Base-by-base conservation (phyloP, 2,329 filamentous ascomycete genomes). In the Capronia americana region DNA sequence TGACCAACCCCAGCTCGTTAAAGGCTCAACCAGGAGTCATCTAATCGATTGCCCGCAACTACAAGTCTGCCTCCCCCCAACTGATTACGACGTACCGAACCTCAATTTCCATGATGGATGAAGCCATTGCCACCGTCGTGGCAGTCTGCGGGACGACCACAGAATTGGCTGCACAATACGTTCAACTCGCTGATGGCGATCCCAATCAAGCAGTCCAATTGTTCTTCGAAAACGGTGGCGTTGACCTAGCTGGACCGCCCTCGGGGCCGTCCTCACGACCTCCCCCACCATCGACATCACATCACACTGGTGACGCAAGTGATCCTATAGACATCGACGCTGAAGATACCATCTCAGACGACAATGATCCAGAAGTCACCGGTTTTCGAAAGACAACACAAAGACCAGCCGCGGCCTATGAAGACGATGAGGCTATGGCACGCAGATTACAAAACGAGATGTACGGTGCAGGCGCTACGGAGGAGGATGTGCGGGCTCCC, bases 391-490 rank as follows among this genome's bases (percentile, higher is more conserved):
- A 75, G 38, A 71, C 72, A 66, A 54, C 71, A 61, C 70, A 70
- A 68, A 69, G 71, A 26, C 34, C 32, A 10, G 26, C 5, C 5
- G 34, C 51, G 30, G 79, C 77, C 83, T 88, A 74, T 61, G 87
- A 91, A 71, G 93, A 97, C 70, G 93, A 97, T 74, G 95, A 99
- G 74, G 93, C 92, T 60, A 94, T 98, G 88, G 95, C 95, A 6
- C 88, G 93, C 77, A 87, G 92, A 64, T 79, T 99, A 66, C 95
- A 99, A 77, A 91, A 99, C 75, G 93, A 99, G 78, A 86, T 97
- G 75, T 98, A 97, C 73, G 85, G 86, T 60, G 85, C 79, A 46
- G 81, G 80, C 14, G 80, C 79, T 46, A 81, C 80, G 68, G 73
- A 76, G 57, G 81, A 80, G 67, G 75, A 81, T 44, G 89, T 99